Conservation (phyloP, 2,329 filamentous ascomycete species). For the Tolypocladium tundrense region DNA sequence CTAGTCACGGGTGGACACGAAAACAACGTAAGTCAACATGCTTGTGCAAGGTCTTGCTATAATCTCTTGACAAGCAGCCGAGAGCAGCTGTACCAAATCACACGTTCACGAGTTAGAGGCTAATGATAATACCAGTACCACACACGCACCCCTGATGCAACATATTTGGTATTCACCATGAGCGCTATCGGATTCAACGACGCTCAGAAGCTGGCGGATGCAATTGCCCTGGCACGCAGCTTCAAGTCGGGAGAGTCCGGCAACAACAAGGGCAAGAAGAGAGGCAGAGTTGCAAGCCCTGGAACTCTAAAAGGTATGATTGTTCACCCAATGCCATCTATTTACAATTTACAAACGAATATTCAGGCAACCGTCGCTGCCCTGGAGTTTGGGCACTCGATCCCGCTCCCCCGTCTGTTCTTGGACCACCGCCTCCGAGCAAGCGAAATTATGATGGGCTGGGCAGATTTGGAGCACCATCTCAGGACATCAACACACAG, state of each 20-base stretch:
- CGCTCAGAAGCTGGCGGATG: conserved; percentile 14
- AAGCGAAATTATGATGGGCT: conserved; percentile 7
- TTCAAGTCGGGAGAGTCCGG: conserved; percentile 12
- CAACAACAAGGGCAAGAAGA: neutral
- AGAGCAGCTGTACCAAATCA: neutral
- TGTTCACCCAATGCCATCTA: neutral
- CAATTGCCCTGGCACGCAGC: conserved; percentile 13
- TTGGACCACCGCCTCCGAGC: conserved; percentile 7
- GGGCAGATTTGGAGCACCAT: neutral
- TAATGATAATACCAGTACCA: neutral
- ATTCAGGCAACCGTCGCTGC: neutral
- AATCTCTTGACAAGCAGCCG: too few relatives aligned
- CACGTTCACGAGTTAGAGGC: neutral
- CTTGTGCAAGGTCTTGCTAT: neutral
- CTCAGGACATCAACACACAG: neutral
- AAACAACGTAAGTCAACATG: neutral
- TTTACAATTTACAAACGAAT: neutral
- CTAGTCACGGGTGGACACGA: too few relatives aligned
- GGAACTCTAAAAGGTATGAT: neutral
- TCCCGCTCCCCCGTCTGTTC: neutral
- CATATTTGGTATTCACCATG: conserved; percentile 4
- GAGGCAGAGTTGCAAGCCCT: neutral
- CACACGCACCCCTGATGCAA: neutral
- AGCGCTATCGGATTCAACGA: conserved; percentile 11
- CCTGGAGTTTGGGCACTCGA: too few relatives aligned